A percentile compares a stretch with the other conserved stretches of the same genome.
Conservation (phyloP, 2,329 filamentous ascomycete species). For the Drechslerella dactyloides region DNA sequence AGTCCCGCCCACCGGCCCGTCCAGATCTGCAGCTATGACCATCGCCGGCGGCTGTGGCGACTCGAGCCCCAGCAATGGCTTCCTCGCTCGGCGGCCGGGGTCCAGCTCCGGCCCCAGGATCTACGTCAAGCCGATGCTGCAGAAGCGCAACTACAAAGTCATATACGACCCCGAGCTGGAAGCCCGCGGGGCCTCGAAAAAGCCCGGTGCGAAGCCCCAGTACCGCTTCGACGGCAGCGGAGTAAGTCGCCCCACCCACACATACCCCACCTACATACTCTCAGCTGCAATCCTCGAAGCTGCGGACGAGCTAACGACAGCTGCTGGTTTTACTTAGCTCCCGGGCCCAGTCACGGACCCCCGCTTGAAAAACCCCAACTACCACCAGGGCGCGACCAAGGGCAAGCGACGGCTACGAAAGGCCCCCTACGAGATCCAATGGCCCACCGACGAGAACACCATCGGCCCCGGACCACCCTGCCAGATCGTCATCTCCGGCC, state of each 20-base stretch:
- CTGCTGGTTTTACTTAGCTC: slow-evolving; percentile 63
- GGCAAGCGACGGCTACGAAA: slow-evolving; percentile 75
- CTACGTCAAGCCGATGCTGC: slow-evolving; percentile 61
- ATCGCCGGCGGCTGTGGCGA: slow-evolving; percentile 25
- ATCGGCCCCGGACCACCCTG: slow-evolving; percentile 87
- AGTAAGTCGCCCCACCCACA: slow-evolving; percentile 56
- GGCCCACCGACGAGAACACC: slow-evolving; percentile 85
- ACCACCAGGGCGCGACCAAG: slow-evolving; percentile 67
- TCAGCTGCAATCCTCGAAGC: slow-evolving; percentile 51
- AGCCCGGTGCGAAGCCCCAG: slow-evolving; percentile 63
- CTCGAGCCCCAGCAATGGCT: slow-evolving; percentile 54
- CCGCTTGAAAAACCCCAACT: slow-evolving; percentile 72
- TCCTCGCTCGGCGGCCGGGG: slow-evolving; percentile 53
- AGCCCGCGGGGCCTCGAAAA: slow-evolving; percentile 64
- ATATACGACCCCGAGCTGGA: slow-evolving; percentile 71
- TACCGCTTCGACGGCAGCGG: slow-evolving; percentile 63
- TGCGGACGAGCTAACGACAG: slow-evolving; percentile 57
- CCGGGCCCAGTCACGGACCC: slow-evolving; percentile 84
- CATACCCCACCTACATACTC: slow-evolving; percentile 54
- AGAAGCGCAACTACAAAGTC: slow-evolving; percentile 64
- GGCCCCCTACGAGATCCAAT: slow-evolving; percentile 78
- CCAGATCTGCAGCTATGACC: background rate
- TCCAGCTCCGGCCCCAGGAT: slow-evolving; percentile 41
- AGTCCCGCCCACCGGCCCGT: background rate
- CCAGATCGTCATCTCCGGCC: slow-evolving; percentile 92